Evolutionary conservation across 257 asterid species (phyloP).

Genomic region (Pogostemon cablin): DNA sequence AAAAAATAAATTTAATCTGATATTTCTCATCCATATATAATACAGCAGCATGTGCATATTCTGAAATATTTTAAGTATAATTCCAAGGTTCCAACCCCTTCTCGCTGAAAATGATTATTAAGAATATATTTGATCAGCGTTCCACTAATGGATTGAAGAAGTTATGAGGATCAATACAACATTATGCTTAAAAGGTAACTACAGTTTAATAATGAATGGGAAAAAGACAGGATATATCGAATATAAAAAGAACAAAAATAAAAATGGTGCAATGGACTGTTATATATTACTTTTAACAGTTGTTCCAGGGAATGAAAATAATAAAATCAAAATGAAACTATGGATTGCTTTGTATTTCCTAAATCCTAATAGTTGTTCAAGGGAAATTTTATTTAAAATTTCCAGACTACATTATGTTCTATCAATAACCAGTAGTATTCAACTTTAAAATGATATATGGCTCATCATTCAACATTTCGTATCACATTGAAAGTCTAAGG

Average conservation of each 20-base stretch:
- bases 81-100: neutral
- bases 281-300: neutral
- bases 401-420: slow-evolving; percentile 10
- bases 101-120: no score
- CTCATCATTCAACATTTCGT: slow-evolving; percentile 5
- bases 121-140: no score
- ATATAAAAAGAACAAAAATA: neutral
- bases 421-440: slow-evolving; percentile 14
- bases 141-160: neutral
- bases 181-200: neutral
- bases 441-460: neutral
- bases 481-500: slow-evolving; percentile 15
- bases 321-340: neutral
- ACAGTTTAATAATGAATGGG: slow-evolving; percentile 1
- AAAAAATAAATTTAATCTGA: neutral
- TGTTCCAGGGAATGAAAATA: neutral
- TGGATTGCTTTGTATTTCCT: neutral
- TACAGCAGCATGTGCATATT: neutral
- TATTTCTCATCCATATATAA: neutral
- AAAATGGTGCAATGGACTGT: neutral
- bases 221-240: neutral
- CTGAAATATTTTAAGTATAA: neutral
- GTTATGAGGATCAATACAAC: neutral
- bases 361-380: neutral
- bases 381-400: neutral